Evolutionary conservation across 2,329 filamentous ascomycete genomes (phyloP), one percentile per base, ranked within the genome.

Genomic region (Hypomyces perniciosus): DNA sequence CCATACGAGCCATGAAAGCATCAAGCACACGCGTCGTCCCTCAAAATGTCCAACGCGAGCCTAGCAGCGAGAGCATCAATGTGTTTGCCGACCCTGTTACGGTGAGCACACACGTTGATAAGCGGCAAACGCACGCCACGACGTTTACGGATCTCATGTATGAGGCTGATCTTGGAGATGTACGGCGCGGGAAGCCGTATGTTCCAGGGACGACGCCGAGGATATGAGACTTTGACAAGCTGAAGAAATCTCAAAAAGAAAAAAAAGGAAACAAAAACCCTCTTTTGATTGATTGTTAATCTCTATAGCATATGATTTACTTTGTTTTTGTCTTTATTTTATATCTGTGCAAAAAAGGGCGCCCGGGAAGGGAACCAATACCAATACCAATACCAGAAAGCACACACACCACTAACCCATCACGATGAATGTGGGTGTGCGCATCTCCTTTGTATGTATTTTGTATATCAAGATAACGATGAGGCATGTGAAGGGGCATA

Each of bases 91-190:
- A 79, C 56, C 71, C 73, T 20, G 63, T 66, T 44, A 74, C 70
- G 1, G 68, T 74, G 27, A 67, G 60, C 4, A 31, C 26, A 34
- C 46, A 52, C 40, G 46, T 45, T 42, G 41, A 63, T 12, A 54
- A 54, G 33, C 57, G 56, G 9, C 42, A 66, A 49, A 60, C 61
- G 31, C 65, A 68, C 34, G 60, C 65, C 56, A 78, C 79, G 1
- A 78, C 74, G 0, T 79, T 81, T 55, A 73, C 74, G n/a, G 72
- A 75, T 56, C 69, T 81, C 61, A 75, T 81, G 72, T 69, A 76
- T 49, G 65, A 71, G 53, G 75, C 73, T 2, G 68, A 71, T 20
- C 62, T 77, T 26, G 69, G 71, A 12, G 63, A 64, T 8, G 67
- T 76, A 42, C 70, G 63, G 50, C 65, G 62, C 52, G 75, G 70